Evolutionary conservation across 1,284 basidiomycete genomes (phyloP).

Genomic region (Moesziomyces parantarcticus): DNA sequence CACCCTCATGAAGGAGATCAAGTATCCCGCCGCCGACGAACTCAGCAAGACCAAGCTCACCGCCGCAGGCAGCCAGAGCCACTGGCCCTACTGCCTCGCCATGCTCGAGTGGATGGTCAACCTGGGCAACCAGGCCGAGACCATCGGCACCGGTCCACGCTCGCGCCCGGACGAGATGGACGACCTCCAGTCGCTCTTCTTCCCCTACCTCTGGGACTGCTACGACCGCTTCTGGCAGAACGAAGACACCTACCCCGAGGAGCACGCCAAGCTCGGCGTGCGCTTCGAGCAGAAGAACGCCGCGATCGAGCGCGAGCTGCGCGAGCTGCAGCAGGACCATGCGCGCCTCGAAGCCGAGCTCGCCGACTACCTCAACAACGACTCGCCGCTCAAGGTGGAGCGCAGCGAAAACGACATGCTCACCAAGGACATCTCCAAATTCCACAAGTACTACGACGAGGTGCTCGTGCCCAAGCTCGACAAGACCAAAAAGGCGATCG

Average conservation of each 20-base stretch:
- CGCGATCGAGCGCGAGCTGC: conserved; percentile 50
- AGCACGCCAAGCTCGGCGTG: conserved; percentile 56
- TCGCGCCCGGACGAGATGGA: conserved; percentile 56
- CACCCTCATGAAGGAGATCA: conserved; percentile 62
- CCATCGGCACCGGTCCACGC: conserved; percentile 55
- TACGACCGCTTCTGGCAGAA: conserved; percentile 67
- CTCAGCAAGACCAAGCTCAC: conserved; percentile 66
- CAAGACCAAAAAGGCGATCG: conserved; percentile 57
- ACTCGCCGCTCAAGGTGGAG: conserved; percentile 59
- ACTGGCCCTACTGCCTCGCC: conserved; percentile 65
- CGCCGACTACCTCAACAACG: conserved; percentile 39
- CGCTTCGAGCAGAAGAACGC: conserved; percentile 56
- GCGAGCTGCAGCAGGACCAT: conserved; percentile 50
- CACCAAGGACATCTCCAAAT: conserved; percentile 60
- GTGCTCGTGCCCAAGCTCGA: conserved; percentile 62
- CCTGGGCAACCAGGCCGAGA: conserved; percentile 45
- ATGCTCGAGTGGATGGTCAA: conserved; percentile 67
- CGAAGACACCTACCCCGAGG: conserved; percentile 65
- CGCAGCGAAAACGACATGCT: conserved; percentile 57
- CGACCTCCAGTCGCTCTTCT: conserved; percentile 61
- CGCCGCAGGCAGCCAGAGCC: conserved; percentile 63
- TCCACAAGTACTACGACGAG: conserved; percentile 62
- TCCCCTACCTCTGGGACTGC: conserved; percentile 65
- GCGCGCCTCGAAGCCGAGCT: conserved; percentile 49
- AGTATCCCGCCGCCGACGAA: conserved; percentile 64